Percentiles rank a stretch among this genome's conserved stretches.
phyloP scores from a whole-genome alignment of 176 grass and related monocot species.

The Canna indica region DNA sequence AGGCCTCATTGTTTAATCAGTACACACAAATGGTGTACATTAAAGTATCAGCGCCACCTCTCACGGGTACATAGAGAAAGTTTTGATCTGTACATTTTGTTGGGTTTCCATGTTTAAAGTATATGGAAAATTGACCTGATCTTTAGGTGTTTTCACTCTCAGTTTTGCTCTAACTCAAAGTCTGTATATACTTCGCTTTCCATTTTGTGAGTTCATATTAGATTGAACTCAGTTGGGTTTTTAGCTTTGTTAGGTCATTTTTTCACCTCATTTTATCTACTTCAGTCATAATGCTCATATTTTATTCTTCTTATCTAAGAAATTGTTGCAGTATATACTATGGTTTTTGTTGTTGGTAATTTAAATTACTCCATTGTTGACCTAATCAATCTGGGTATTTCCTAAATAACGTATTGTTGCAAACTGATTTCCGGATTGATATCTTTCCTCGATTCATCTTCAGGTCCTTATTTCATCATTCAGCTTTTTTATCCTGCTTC shows the following conservation, averaged over 20 bases:
- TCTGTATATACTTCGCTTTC: background rate
- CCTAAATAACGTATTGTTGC: too few species aligned
- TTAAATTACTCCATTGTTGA: too few species aligned
- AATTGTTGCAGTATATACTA: background rate
- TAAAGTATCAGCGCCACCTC: conserved; percentile 31
- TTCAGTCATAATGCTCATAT: background rate
- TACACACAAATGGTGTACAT: conserved; percentile 93
- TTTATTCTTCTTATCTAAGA: background rate
- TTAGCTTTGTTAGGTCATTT: background rate
- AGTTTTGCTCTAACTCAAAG: background rate
- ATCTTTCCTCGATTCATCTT: too few species aligned
- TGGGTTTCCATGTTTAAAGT: too few species aligned
- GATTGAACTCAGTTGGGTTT: background rate
- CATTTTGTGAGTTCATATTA: background rate
- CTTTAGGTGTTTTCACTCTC: background rate
- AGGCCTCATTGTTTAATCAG: conserved; percentile 68
- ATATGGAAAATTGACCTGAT: background rate
- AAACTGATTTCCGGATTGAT: too few species aligned
- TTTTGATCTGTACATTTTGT: background rate
- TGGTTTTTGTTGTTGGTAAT: too few species aligned
- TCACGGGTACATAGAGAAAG: background rate
- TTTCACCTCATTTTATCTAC: background rate
- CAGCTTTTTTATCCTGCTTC: too few species aligned
- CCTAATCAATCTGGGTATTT: too few species aligned
- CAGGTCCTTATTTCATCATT: too few species aligned